A percentile compares a stretch with the other conserved stretches of the same genome.
phyloP scores from a whole-genome alignment of 306 rosid species.

The Vicia villosa region DNA sequence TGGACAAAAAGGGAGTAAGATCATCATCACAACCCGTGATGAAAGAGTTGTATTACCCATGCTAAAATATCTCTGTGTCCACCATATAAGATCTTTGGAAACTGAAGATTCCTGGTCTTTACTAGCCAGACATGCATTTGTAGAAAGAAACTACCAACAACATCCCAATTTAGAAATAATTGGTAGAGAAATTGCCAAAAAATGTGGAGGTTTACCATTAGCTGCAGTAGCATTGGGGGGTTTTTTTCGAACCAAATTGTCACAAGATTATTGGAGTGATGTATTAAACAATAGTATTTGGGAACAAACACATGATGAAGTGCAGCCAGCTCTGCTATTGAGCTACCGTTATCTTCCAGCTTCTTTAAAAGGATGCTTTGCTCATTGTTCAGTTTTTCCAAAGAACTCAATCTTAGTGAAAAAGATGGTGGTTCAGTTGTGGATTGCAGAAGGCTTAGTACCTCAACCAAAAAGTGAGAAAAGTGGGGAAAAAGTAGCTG shows the following conservation, averaged over 20 bases:
- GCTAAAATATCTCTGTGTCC: constrained; percentile 30
- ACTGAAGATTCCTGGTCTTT: constrained; percentile 41
- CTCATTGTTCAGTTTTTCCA: constrained; percentile 1
- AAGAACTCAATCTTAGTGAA: not conserved
- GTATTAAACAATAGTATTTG: not conserved
- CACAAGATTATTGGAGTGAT: not conserved
- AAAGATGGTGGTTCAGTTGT: not conserved
- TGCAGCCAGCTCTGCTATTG: not conserved
- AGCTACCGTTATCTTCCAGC: not conserved
- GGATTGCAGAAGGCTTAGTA: constrained; percentile 12
- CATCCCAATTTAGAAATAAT: constrained; percentile 32
- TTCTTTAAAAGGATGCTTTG: constrained; percentile 27
- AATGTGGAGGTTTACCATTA: constrained; percentile 46
- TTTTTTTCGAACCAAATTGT: constrained; percentile 35
- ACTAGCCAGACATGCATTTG: constrained; percentile 38
- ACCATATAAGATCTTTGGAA: constrained; percentile 27
- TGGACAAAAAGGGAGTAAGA: not conserved
- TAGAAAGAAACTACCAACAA: not conserved
- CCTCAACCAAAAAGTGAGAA: not conserved
- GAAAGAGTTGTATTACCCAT: constrained; percentile 43
- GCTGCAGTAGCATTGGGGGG: constrained; percentile 48
- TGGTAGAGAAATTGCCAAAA: constrained; percentile 35
- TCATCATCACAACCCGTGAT: constrained; percentile 17
- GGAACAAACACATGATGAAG: not conserved
- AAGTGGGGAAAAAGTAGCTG: not conserved